Evolutionary conservation across 306 rosid species (phyloP), one percentile per base, ranked within the genome.

Genomic region (Trichosanthes truncata): DNA sequence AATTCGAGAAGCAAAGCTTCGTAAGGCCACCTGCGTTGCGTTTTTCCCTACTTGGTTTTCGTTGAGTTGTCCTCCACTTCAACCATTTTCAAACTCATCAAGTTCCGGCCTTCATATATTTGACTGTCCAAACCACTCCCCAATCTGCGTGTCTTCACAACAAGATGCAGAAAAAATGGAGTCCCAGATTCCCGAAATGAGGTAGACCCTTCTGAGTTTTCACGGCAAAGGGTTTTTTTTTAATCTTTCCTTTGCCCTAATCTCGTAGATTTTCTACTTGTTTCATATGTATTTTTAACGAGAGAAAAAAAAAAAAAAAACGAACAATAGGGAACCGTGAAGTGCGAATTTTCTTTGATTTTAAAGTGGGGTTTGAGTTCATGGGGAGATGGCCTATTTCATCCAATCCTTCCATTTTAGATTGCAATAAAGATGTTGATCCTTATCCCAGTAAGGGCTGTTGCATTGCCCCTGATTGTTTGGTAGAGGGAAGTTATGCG

Each of bases 361-460:
- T 71, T 45, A 6, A 71, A 71, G 76, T 71, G 76, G 56, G 38
- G 77, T 83, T 79, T n/a, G 81, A 76, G 85, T 88, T 88, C 79
- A 90, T 92, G 97, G 98, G 87, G 84, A 88, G 83, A 81, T 87
- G 92, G 87, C 83, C 90, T 59, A 62, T 43, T 85, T 66, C 87
- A 55, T 77, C 88, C 21, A 85, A 89, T 81, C 90, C 85, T 82
- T 84, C 89, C 65, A 83, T 81, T 76, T 61, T 81, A 66, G 91
- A 89, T 82, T 87, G 86, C 81, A 46, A 63, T 57, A 87, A 92
- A 69, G 74, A 55, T 69, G 69, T n/a, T 74, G 86, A 80, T 25
- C 79, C 80, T 21, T 72, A 45, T 82, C 81, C 51, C 77, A 84
- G 76, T 81, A 82, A 88, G 33, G 81, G 82, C 20, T 20, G 25